These are phyloP conservation scores for Pseudonitzschia delicatissima DNA, from an alignment of 108 stramenopile species.

Conservation along the genomic window DNA sequence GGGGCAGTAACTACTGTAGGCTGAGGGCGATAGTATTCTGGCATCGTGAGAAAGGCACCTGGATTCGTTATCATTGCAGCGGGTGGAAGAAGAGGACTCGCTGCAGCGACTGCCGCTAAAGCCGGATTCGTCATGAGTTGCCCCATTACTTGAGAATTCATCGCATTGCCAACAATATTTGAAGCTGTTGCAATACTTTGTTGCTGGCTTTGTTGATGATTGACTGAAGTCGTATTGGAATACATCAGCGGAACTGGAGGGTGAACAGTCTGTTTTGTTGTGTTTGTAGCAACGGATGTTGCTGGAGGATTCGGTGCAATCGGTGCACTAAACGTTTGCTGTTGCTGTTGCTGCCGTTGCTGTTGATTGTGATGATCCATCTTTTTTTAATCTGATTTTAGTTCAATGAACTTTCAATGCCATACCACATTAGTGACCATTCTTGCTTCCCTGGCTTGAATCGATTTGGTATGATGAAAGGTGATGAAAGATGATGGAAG, in stretches of 20 bases:
- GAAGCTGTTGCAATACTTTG: background rate
- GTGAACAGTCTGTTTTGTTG: background rate
- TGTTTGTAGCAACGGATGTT: background rate
- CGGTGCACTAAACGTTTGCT: conserved; percentile 7
- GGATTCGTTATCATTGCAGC: conserved; percentile 48
- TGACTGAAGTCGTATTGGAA: background rate
- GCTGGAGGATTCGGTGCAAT: conserved; percentile 18
- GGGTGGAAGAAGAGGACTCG: conserved; percentile 39
- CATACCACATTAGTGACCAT: too few relatives aligned
- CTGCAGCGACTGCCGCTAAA: conserved; percentile 41
- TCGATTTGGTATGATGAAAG: too few relatives aligned
- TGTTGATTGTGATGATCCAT: background rate
- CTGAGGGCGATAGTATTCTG: conserved; percentile 21
- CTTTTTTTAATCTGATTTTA: background rate
- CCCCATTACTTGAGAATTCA: conserved; percentile 27
- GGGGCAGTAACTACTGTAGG: background rate
- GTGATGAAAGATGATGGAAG: too few relatives aligned
- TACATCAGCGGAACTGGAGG: conserved; percentile 1
- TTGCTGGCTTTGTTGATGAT: conserved; percentile 5
- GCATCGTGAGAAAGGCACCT: conserved; percentile 43
- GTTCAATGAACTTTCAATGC: too few relatives aligned
- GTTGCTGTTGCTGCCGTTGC: conserved; percentile 19
- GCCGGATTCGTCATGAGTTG: conserved; percentile 44
- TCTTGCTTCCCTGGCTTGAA: too few relatives aligned
- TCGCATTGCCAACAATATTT: background rate